These are phyloP conservation scores for Micractinium sp. DNA, from an alignment of 139 green algal species.

Conservation along the genomic window DNA sequence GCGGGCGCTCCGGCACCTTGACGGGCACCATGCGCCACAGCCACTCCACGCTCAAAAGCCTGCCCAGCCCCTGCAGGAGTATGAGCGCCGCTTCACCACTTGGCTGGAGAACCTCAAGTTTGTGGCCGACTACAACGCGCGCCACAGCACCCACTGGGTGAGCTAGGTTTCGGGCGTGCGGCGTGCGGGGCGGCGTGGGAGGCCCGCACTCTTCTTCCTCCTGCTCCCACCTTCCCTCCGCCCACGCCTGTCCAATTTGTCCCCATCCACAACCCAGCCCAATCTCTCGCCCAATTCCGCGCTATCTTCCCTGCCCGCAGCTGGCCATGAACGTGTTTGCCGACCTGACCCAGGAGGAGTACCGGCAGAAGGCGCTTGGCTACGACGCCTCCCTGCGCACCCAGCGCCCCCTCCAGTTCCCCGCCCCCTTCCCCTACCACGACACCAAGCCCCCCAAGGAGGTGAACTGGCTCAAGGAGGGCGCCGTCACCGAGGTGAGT, in stretches of 20 bases:
- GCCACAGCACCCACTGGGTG: conserved; percentile 64
- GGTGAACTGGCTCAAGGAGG: conserved; percentile 86
- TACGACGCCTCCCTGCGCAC: conserved; percentile 45
- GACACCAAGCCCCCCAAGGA: conserved; percentile 53
- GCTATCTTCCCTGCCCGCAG: conserved; percentile 30
- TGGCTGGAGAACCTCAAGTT: conserved; percentile 90
- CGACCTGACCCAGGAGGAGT: conserved; percentile 92
- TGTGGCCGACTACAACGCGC: conserved; percentile 78
- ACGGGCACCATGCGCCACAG: too few relatives aligned
- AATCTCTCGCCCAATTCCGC: neutral
- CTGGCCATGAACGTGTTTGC: conserved; percentile 87
- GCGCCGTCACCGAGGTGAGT: conserved; percentile 72
- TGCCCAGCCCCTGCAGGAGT: conserved; percentile 52
- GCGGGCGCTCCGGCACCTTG: too few relatives aligned
- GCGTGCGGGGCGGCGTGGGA: neutral
- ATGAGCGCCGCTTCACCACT: conserved; percentile 65
- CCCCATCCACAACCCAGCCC: neutral
- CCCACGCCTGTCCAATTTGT: neutral
- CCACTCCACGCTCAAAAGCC: too few relatives aligned
- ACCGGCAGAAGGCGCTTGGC: conserved; percentile 70
- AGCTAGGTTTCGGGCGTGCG: neutral
- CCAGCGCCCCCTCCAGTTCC: neutral
- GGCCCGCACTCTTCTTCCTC: neutral
- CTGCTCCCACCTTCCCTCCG: neutral
- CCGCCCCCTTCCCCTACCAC: conserved; percentile 62